These are phyloP conservation scores for Ustilago sp. DNA, from an alignment of 1,284 basidiomycete genomes.

Conservation along the genomic window DNA sequence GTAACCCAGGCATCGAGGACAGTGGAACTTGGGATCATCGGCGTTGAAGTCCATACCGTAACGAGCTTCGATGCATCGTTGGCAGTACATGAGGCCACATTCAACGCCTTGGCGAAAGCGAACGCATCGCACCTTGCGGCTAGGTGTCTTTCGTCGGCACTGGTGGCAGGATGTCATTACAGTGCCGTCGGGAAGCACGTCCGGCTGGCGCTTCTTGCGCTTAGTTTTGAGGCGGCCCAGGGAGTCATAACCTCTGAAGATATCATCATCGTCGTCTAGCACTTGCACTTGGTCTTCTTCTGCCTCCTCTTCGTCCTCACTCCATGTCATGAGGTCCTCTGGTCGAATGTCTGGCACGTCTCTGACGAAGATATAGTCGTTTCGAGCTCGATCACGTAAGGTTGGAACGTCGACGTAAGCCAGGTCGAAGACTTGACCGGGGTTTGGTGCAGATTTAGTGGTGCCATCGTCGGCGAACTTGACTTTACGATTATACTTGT, in stretches of 20 bases:
- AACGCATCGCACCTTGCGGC: conserved; percentile 50
- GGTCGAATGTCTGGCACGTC: conserved; percentile 43
- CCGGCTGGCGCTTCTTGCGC: conserved; percentile 16
- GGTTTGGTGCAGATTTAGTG: conserved; percentile 30
- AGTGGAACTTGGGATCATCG: conserved; percentile 26
- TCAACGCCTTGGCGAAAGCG: conserved; percentile 13
- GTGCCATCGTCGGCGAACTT: conserved; percentile 48
- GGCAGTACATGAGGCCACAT: conserved; percentile 42
- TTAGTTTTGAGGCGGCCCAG: conserved; percentile 14
- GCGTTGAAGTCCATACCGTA: conserved; percentile 37
- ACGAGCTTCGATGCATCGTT: conserved; percentile 34
- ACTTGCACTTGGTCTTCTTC: conserved; percentile 19
- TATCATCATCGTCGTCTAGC: conserved; percentile 5
- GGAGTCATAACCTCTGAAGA: conserved; percentile 5
- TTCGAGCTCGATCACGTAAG: conserved; percentile 38
- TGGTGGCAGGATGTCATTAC: conserved; percentile 48
- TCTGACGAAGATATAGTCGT: conserved; percentile 38
- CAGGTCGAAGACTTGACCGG: conserved; percentile 30
- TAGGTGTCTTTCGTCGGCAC: conserved; percentile 42
- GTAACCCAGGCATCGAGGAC: conserved; percentile 46
- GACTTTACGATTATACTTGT: conserved; percentile 40
- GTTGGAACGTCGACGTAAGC: conserved; percentile 36
- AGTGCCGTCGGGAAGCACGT: conserved; percentile 30
- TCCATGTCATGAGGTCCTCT: conserved; percentile 31
- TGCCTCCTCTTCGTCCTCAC: conserved; percentile 36